phyloP scores from a whole-genome alignment of 2,329 filamentous ascomycete species.

The Parasarocladium wereldwijsianum region DNA sequence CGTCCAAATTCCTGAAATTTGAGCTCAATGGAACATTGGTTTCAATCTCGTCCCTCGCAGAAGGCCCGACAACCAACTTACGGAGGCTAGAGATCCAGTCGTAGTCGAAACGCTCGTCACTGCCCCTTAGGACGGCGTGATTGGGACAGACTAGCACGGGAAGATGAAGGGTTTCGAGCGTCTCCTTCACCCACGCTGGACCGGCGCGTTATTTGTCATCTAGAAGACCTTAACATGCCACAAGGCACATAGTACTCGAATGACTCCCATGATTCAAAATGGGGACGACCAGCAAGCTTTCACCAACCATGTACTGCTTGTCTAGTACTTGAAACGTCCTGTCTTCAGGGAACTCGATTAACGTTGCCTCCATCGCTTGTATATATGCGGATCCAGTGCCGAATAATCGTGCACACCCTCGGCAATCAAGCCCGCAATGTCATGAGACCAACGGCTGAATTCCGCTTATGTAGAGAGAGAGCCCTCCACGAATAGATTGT shows the following conservation, averaged over 20 bases:
- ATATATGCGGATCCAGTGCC: slow-evolving; percentile 51
- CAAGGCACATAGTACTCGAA: slow-evolving; percentile 48
- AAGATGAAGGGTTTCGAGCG: too few species aligned
- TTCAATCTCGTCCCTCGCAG: too few species aligned
- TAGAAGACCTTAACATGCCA: slow-evolving; percentile 25
- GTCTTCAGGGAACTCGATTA: slow-evolving; percentile 57
- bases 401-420: too few species aligned
- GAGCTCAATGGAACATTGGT: too few species aligned
- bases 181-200: slow-evolving; percentile 3
- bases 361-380: slow-evolving; percentile 61
- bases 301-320: slow-evolving; percentile 61
- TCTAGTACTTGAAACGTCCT: slow-evolving; percentile 54
- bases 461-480: slow-evolving; percentile 49
- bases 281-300: slow-evolving; percentile 46
- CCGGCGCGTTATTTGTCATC: slow-evolving; percentile 4
- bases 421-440: slow-evolving; percentile 60
- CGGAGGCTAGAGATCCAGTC: too few species aligned
- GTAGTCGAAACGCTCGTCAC: too few species aligned
- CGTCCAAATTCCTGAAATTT: too few species aligned
- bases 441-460: slow-evolving; percentile 54
- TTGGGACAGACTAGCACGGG: too few species aligned
- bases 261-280: slow-evolving; percentile 47
- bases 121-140: too few species aligned
- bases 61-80: too few species aligned
- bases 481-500: slow-evolving; percentile 51